Evolutionary conservation across 345 rosid genomes (phyloP), one percentile per base, ranked within the genome.

Genomic region (Citropsis articulata): DNA sequence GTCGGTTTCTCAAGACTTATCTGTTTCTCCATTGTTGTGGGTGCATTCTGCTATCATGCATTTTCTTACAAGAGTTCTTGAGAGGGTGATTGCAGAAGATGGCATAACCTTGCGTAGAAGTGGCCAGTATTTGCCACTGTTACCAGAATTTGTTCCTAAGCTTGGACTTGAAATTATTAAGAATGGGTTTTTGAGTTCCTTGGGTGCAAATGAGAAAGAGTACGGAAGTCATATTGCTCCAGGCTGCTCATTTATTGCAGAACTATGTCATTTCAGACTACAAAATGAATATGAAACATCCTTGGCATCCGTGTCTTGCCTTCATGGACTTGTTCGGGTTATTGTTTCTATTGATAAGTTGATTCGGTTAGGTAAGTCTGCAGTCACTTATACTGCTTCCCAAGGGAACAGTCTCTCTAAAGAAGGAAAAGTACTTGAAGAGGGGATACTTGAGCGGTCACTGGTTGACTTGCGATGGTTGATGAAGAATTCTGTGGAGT

Each of bases 121-220:
- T 79, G 84, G 76, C 27, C 78, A 66, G 65, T 73, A 75, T 73
- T 67, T 91, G 31, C 91, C 95, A 35, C 90, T 91, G 95, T 86
- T 95, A 80, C 98, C 98, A 0, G 93, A 89, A 80, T 92, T 95
- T 88, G 96, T 92, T 85, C 92, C 92, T 69, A 95, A 89, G 86
- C 67, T 95, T 84, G 99, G 96, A 78, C 89, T 93, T 60, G 88
- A 85, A 86, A 84, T 93, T 72, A 85, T 92, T 76, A 90, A 79
- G 81, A 84, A 86, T 67, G 88, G 86, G 56, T 82, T 92, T 81
- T 88, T 91, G 79, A 85, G 87, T 79, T 88, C 85, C 78, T 31
- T 83, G 8, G 60, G 59, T 18, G 86, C 78, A 67, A 66, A 82
- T 66, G 50, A 19, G 56, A 36, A 72, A 71, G 71, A 71, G 71